Percentiles rank a stretch among this genome's conserved stretches.
Evolutionary conservation across 257 asterid species (phyloP).

Genomic region (Ehretia macrophylla): DNA sequence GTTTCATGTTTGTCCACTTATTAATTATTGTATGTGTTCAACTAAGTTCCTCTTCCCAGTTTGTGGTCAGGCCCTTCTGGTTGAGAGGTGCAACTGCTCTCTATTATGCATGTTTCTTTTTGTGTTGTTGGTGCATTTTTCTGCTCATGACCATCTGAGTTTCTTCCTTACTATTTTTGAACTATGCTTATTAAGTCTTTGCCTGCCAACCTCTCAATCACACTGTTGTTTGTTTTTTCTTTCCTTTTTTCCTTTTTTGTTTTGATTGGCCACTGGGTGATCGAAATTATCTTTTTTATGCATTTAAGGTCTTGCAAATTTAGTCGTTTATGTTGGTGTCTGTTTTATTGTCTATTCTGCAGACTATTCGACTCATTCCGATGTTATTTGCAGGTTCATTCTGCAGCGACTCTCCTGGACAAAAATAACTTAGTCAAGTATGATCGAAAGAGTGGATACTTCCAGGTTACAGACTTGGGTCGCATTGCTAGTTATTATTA

Average conservation of each 20-base stretch:
- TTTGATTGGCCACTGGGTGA: neutral
- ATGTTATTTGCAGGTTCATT: conserved; percentile 30
- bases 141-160: no score
- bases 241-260: neutral
- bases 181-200: neutral
- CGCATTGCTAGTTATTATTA: conserved; percentile 47
- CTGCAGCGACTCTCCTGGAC: conserved; percentile 43
- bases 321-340: no score
- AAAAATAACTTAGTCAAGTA: conserved; percentile 36
- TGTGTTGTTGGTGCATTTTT: no score
- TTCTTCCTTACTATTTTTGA: no score
- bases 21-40: no score
- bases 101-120: no score
- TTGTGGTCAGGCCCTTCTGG: no score
- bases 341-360: no score
- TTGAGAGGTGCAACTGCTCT: no score
- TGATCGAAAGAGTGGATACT: conserved; percentile 43
- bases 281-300: neutral
- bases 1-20: no score
- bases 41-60: no score
- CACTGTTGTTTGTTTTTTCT: neutral
- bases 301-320: neutral
- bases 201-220: neutral
- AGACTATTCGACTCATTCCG: no score
- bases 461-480: conserved; percentile 47